These are phyloP conservation scores for Pythium scleroteichum DNA, from an alignment of 352 stramenopile species.

Conservation along the genomic window DNA sequence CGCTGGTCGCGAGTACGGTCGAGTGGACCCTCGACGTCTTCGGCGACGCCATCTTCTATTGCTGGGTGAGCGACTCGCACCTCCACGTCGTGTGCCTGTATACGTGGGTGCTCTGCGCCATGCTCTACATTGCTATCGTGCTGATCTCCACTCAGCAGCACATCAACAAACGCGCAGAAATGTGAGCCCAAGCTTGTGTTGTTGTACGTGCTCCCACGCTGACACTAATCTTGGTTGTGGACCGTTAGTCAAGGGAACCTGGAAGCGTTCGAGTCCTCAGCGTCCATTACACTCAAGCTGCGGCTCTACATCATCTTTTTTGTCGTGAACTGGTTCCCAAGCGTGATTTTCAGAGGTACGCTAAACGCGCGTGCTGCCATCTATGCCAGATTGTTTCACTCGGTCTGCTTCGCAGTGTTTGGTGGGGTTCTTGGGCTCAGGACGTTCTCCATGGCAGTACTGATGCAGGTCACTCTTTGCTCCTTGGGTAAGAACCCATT, in stretches of 20 bases:
- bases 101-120: conserved; percentile 58
- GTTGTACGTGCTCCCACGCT: neutral
- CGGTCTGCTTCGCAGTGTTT: conserved; percentile 40
- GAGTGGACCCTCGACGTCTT: conserved; percentile 26
- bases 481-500: conserved; percentile 32
- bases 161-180: conserved; percentile 40
- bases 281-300: conserved; percentile 59
- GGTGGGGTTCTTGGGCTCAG: conserved; percentile 39
- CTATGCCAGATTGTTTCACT: conserved; percentile 3
- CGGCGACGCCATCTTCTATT: conserved; percentile 71
- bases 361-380: conserved; percentile 3
- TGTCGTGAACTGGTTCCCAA: conserved; percentile 68
- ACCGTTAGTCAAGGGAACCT: conserved; percentile 49
- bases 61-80: conserved; percentile 56
- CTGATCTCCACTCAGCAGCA: conserved; percentile 61
- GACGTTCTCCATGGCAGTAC: conserved; percentile 50
- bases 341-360: conserved; percentile 60
- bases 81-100: conserved; percentile 66
- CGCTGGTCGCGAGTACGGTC: conserved; percentile 37
- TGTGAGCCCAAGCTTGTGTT: conserved; percentile 7
- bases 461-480: conserved; percentile 71
- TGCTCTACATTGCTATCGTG: conserved; percentile 68
- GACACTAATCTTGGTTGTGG: neutral
- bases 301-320: conserved; percentile 75
- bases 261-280: conserved; percentile 66